Conservation (phyloP, 2,329 filamentous ascomycete species). For the Trichoderma sp. region DNA sequence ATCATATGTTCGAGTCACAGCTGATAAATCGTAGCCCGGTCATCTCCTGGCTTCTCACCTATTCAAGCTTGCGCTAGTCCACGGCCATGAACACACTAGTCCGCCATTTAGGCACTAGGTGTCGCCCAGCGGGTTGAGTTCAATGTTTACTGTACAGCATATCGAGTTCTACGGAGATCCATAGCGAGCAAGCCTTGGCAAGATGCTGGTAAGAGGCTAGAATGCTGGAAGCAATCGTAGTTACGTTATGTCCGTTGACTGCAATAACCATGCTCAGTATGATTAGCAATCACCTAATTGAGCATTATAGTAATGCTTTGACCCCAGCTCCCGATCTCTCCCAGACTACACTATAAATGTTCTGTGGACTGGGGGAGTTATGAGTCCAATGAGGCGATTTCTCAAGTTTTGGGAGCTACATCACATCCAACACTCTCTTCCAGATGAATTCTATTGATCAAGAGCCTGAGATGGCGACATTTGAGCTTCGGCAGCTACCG, state of each 20-base stretch:
- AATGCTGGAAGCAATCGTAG: neutral
- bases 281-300: neutral
- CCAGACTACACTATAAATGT: neutral
- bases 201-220: neutral
- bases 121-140: neutral
- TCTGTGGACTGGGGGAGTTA: accelerated
- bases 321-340: neutral
- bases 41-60: neutral
- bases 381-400: neutral
- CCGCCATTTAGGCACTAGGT: neutral
- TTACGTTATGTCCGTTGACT: neutral
- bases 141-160: neutral
- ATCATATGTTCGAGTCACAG: neutral
- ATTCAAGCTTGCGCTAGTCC: neutral
- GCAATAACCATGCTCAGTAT: neutral
- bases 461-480: neutral
- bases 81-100: neutral
- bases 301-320: neutral
- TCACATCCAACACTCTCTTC: accelerated
- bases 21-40: neutral
- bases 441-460: neutral
- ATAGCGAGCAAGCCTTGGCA: neutral
- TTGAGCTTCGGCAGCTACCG: neutral
- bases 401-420: neutral
- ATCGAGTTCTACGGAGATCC: neutral